These are phyloP conservation scores for Cenchrus americanus DNA, from an alignment of 176 grass and related monocot species.

Conservation along the genomic window DNA sequence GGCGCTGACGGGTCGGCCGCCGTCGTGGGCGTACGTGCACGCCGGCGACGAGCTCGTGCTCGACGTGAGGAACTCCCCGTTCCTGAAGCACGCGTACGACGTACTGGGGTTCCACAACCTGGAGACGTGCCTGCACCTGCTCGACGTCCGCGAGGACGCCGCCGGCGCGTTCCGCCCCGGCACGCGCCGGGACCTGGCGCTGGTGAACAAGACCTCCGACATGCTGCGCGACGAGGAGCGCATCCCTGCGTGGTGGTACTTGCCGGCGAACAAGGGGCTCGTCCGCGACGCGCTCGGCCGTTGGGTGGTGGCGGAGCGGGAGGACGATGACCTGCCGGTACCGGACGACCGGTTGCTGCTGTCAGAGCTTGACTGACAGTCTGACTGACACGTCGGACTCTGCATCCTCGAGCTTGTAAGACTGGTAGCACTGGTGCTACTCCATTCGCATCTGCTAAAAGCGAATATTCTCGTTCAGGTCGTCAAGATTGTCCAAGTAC, in stretches of 20 bases:
- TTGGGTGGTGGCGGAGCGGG: background rate
- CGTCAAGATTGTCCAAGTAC: too few relatives aligned
- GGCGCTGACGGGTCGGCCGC: background rate
- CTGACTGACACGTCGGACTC: too few relatives aligned
- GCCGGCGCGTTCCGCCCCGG: background rate
- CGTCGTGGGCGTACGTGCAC: constrained; percentile 46
- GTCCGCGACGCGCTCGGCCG: background rate
- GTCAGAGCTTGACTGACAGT: background rate
- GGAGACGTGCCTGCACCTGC: constrained; percentile 45
- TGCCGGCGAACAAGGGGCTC: background rate
- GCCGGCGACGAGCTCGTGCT: constrained; percentile 40
- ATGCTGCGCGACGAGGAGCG: background rate
- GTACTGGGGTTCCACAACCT: constrained; percentile 39
- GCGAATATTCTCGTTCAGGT: too few relatives aligned
- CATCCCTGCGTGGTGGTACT: background rate
- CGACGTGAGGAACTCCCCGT: constrained; percentile 28
- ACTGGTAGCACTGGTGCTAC: too few relatives aligned
- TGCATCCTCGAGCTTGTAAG: too few relatives aligned
- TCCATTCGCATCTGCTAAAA: too few relatives aligned
- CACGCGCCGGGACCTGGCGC: background rate
- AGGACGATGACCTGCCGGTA: background rate
- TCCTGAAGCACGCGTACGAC: constrained; percentile 26
- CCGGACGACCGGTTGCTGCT: background rate
- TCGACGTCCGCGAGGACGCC: constrained; percentile 14
- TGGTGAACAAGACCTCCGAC: constrained; percentile 8